Conservation (phyloP, 75 land plant species). For the Ceratopteris richardii region DNA sequence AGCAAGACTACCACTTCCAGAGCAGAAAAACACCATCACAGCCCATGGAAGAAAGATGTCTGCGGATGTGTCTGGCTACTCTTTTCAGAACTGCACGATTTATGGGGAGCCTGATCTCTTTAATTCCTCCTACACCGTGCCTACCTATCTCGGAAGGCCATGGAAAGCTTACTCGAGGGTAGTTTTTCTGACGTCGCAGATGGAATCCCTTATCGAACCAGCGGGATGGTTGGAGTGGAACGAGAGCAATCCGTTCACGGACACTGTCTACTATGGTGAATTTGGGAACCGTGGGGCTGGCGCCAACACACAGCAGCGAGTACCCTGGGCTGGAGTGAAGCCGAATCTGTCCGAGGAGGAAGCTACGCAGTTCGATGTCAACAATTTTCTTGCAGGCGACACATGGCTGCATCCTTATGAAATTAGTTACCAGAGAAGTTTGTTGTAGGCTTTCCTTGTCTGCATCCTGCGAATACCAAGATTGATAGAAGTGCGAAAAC, state of each 20-base stretch:
- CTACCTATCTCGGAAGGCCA: slow-evolving; percentile 51
- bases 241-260: slow-evolving; percentile 16
- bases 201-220: slow-evolving; percentile 36
- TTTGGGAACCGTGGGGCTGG: slow-evolving; percentile 43
- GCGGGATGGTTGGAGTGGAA: slow-evolving; percentile 57
- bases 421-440: slow-evolving; percentile 15
- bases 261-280: slow-evolving; percentile 51
- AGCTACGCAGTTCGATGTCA: slow-evolving; percentile 30
- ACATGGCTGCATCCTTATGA: slow-evolving; percentile 28
- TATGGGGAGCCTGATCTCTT: slow-evolving; percentile 37
- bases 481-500: too few species aligned
- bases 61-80: slow-evolving; percentile 58
- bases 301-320: slow-evolving; percentile 17
- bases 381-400: slow-evolving; percentile 24
- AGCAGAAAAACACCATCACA: slow-evolving; percentile 51
- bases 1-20: slow-evolving; percentile 36
- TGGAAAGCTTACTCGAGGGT: slow-evolving; percentile 55
- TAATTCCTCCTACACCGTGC: slow-evolving; percentile 14
- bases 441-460: too few species aligned
- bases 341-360: slow-evolving; percentile 18
- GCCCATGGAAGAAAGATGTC: slow-evolving; percentile 74
- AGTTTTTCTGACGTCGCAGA: slow-evolving; percentile 26
- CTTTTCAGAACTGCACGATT: slow-evolving; percentile 44
- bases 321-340: slow-evolving; percentile 45
- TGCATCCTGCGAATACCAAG: too few species aligned